Percentiles rank a stretch among this genome's conserved stretches.
phyloP scores from a whole-genome alignment of 1,139 yeast genomes.

The Kurtzmaniella quercitrusa region DNA sequence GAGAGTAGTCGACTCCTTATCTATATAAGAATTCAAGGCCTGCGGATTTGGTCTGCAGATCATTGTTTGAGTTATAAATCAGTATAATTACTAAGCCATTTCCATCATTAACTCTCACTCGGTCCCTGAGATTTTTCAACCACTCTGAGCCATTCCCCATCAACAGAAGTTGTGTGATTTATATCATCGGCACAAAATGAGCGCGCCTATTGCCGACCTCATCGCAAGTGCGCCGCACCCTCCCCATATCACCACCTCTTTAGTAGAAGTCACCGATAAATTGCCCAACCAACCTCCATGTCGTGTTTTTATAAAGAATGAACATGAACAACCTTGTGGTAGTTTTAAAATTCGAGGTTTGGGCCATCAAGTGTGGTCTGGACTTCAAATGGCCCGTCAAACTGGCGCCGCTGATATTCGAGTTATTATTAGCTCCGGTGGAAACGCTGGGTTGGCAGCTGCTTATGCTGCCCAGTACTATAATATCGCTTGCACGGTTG shows the following conservation, averaged over 20 bases:
- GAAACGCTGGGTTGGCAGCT: slow-evolving; percentile 77
- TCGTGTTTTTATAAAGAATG: slow-evolving; percentile 55
- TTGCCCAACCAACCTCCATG: slow-evolving; percentile 36
- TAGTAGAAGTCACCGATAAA: slow-evolving; percentile 32
- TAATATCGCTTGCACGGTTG: slow-evolving; percentile 56
- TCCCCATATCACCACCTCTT: slow-evolving; percentile 34
- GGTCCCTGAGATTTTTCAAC: no score
- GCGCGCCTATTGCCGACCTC: background rate
- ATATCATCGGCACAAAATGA: background rate
- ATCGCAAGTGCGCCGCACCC: slow-evolving; percentile 16
- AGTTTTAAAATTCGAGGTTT: slow-evolving; percentile 70
- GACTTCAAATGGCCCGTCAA: slow-evolving; percentile 18
- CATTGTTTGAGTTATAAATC: no score
- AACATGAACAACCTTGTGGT: slow-evolving; percentile 67
- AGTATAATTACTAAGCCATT: no score
- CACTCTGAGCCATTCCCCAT: no score
- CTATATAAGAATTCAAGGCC: background rate
- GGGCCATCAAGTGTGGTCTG: slow-evolving; percentile 40
- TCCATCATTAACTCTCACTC: no score
- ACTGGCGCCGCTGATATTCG: slow-evolving; percentile 25
- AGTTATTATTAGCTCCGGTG: slow-evolving; percentile 67
- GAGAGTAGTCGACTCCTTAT: background rate
- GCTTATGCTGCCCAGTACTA: slow-evolving; percentile 52
- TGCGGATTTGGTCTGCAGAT: background rate
- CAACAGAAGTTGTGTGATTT: background rate